Percentiles rank a stretch among this genome's conserved stretches.
Evolutionary conservation across 805 yeast species (phyloP).

Genomic region (Suhomyces prunicola): DNA sequence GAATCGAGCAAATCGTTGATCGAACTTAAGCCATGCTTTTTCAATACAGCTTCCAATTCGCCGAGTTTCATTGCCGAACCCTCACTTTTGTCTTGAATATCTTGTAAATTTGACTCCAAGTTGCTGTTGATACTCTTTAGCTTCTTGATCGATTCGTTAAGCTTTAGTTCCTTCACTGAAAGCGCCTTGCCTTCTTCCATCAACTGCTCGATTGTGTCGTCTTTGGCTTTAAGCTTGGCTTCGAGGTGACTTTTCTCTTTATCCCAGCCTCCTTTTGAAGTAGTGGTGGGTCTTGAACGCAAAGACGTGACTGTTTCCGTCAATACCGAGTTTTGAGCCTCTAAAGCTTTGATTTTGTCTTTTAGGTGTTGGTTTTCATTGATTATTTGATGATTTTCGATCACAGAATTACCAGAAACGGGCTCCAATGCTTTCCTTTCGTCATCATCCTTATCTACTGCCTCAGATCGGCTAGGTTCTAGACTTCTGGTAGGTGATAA

Average conservation of each 20-base stretch:
- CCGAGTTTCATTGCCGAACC: conserved; percentile 27
- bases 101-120: conserved; percentile 28
- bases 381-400: background rate
- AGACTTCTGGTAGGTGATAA: conserved; percentile 2
- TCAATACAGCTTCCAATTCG: conserved; percentile 39
- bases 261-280: background rate
- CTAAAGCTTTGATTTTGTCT: background rate
- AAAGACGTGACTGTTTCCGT: background rate
- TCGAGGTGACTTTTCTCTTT: conserved; percentile 4
- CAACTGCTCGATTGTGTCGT: conserved; percentile 61
- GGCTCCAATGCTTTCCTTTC: background rate
- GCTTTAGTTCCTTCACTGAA: conserved; percentile 66
- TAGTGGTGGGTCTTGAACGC: background rate
- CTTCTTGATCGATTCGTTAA: conserved; percentile 62
- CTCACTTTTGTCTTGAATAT: conserved; percentile 28
- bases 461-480: background rate
- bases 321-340: background rate
- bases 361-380: background rate
- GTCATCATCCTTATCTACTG: background rate
- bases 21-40: conserved; percentile 23
- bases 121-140: conserved; percentile 39
- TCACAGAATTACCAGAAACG: background rate
- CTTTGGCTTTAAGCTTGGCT: conserved; percentile 32
- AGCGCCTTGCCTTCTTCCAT: conserved; percentile 74
- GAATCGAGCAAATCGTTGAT: conserved; percentile 26